phyloP scores from a whole-genome alignment of 2,329 filamentous ascomycete genomes.

The Alternaria triticimaculans region DNA sequence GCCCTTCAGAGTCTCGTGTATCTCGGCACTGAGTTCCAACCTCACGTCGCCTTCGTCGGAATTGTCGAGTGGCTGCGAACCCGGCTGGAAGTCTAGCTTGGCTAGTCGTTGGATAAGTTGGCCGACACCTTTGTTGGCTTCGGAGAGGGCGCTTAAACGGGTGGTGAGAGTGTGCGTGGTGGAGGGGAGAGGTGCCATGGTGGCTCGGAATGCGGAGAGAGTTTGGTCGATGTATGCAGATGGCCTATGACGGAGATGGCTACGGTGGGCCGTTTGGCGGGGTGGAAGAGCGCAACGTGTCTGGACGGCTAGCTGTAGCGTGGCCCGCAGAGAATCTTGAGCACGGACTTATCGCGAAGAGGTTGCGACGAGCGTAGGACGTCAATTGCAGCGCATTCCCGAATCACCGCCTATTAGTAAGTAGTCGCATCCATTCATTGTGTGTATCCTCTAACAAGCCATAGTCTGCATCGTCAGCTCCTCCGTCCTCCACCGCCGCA shows the following conservation, averaged over 20 bases:
- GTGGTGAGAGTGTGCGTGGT: constrained; percentile 52
- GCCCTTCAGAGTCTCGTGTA: constrained; percentile 77
- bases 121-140: constrained; percentile 60
- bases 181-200: constrained; percentile 45
- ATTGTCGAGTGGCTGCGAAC: constrained; percentile 62
- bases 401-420: not conserved
- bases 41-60: constrained; percentile 69
- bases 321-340: constrained; percentile 14
- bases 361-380: constrained; percentile 2
- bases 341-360: constrained; percentile 30
- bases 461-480: not conserved
- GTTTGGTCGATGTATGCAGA: constrained; percentile 27
- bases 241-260: constrained; percentile 39
- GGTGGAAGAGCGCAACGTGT: constrained; percentile 19
- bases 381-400: not conserved
- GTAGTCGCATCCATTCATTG: not conserved
- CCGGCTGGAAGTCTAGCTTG: constrained; percentile 67
- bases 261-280: constrained; percentile 31
- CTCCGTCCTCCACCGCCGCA: constrained; percentile 28
- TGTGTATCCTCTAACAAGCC: not conserved
- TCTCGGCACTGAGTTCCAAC: constrained; percentile 79
- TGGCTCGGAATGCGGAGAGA: constrained; percentile 35
- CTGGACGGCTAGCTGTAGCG: constrained; percentile 20
- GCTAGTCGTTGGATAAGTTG: constrained; percentile 64
- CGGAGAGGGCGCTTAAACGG: constrained; percentile 60